These are phyloP conservation scores for Trichosporon sp. DNA, from an alignment of 1,284 basidiomycete genomes.

Conservation along the genomic window DNA sequence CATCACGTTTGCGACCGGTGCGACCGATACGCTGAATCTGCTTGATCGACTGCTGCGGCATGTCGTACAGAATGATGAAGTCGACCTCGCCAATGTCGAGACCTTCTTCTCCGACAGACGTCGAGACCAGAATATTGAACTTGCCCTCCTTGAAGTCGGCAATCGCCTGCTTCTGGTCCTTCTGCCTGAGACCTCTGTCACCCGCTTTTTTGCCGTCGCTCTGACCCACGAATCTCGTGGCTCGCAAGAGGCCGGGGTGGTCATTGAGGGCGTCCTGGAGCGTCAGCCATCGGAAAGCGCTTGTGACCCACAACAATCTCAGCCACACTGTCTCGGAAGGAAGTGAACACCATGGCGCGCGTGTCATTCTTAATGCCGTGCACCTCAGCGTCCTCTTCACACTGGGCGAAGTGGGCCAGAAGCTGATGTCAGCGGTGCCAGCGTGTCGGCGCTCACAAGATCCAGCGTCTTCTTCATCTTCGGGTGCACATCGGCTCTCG, in stretches of 20 bases:
- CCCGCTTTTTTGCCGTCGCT: conserved; percentile 73
- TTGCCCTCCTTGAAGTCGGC: conserved; percentile 82
- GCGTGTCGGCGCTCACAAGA: conserved; percentile 56
- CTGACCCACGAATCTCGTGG: conserved; percentile 88
- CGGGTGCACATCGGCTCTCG: conserved; percentile 66
- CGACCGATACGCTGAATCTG: conserved; percentile 95
- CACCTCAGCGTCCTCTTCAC: conserved; percentile 61
- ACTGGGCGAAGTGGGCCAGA: conserved; percentile 75
- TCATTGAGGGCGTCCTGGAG: conserved; percentile 65
- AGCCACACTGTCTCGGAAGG: conserved; percentile 82
- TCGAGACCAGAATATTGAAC: conserved; percentile 92
- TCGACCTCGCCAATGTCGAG: conserved; percentile 99
- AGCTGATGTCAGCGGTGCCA: conserved; percentile 50
- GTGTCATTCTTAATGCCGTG: conserved; percentile 61
- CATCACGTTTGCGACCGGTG: conserved; percentile 90
- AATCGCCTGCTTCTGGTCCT: conserved; percentile 77
- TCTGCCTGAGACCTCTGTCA: conserved; percentile 85
- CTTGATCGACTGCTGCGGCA: conserved; percentile 92
- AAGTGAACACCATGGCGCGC: conserved; percentile 94
- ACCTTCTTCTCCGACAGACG: conserved; percentile 97
- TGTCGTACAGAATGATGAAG: conserved; percentile 93
- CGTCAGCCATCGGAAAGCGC: background rate
- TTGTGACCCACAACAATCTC: conserved; percentile 70
- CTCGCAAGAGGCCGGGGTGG: conserved; percentile 72
- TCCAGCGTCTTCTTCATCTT: conserved; percentile 85